phyloP scores from a whole-genome alignment of 768 basidiomycete genomes.

The Collybia mongolica region DNA sequence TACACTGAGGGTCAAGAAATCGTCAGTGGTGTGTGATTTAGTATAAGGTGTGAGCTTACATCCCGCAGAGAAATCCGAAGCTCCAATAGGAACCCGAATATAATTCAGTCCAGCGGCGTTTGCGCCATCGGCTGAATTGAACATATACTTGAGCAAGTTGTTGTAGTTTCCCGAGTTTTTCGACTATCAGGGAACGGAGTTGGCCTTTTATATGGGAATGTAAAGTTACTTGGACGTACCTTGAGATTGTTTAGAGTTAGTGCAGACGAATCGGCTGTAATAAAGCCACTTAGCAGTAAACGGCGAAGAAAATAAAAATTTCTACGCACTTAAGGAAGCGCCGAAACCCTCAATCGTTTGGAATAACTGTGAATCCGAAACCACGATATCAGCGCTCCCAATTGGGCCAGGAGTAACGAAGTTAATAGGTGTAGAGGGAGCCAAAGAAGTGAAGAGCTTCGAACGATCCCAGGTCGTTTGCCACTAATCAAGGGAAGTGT shows the following conservation, averaged over 20 bases:
- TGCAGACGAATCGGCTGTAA: slow-evolving; percentile 70
- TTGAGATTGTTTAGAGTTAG: slow-evolving; percentile 61
- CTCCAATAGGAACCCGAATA: slow-evolving; percentile 68
- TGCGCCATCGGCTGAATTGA: slow-evolving; percentile 58
- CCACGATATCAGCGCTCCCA: slow-evolving; percentile 60
- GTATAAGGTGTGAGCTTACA: slow-evolving; percentile 28
- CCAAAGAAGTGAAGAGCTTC: slow-evolving; percentile 49
- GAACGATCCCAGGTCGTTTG: slow-evolving; percentile 57
- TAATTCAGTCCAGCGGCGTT: slow-evolving; percentile 68
- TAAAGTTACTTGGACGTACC: slow-evolving; percentile 30
- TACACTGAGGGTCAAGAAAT: slow-evolving; percentile 39
- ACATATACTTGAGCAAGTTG: slow-evolving; percentile 56
- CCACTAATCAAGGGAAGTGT: slow-evolving; percentile 37
- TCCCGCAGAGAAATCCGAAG: slow-evolving; percentile 67
- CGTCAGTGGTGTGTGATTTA: not conserved
- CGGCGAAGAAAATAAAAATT: not conserved
- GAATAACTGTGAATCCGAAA: slow-evolving; percentile 53
- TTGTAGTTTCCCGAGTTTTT: slow-evolving; percentile 57
- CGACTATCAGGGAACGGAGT: slow-evolving; percentile 26
- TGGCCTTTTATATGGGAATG: not conserved
- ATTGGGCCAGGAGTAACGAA: slow-evolving; percentile 56
- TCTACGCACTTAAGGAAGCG: slow-evolving; percentile 51
- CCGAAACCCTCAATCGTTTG: slow-evolving; percentile 72
- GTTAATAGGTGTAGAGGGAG: slow-evolving; percentile 49
- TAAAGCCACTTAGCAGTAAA: not conserved